These are phyloP conservation scores for Cordyceps cicadae DNA, from an alignment of 2,329 filamentous ascomycete genomes.

Conservation along the genomic window DNA sequence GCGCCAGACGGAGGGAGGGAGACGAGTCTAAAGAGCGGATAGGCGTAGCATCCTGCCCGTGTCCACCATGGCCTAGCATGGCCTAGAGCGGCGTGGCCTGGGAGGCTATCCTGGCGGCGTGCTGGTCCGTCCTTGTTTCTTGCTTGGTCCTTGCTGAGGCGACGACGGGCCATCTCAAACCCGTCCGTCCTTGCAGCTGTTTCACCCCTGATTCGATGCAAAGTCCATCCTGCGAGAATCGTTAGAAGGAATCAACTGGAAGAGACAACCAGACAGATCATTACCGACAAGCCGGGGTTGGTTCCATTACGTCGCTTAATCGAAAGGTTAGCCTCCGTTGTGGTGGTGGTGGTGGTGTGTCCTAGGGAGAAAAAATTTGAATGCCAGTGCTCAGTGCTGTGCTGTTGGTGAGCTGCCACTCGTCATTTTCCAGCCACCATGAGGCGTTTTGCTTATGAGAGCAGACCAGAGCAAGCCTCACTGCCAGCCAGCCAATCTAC, in stretches of 20 bases:
- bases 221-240: neutral
- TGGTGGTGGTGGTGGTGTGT: neutral
- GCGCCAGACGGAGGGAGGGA: neutral
- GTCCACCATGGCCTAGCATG: neutral
- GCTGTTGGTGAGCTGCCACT: constrained; percentile 8
- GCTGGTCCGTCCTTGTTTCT: neutral
- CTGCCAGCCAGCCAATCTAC: neutral
- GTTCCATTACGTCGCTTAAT: neutral
- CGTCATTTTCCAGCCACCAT: neutral
- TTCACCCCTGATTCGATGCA: neutral
- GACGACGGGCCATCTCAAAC: neutral
- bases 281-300: neutral
- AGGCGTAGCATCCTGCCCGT: neutral
- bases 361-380: neutral
- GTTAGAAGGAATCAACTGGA: neutral
- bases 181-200: neutral
- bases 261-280: neutral
- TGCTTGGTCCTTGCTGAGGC: neutral
- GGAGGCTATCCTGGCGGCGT: neutral
- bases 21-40: constrained; percentile 8
- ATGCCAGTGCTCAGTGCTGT: no score
- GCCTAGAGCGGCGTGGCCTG: neutral
- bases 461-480: neutral
- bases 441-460: neutral
- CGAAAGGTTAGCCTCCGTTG: neutral